Conservation (phyloP, 352 stramenopile genomes). For the Phytophthora europaea region DNA sequence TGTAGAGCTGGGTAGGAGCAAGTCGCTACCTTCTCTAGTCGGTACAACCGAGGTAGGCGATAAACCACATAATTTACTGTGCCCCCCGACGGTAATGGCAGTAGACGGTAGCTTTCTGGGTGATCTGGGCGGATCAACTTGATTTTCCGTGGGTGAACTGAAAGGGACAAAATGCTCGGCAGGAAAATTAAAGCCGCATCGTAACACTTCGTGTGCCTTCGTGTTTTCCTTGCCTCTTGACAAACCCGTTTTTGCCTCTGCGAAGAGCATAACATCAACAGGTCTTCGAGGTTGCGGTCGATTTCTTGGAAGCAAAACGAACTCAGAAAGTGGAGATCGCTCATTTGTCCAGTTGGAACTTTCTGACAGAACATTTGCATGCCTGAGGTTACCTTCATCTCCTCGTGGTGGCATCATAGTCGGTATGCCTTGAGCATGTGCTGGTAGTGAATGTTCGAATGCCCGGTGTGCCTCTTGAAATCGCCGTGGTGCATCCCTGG, state of each 20-base stretch:
- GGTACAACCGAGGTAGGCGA: background rate
- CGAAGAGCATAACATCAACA: constrained; percentile 39
- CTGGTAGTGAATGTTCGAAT: constrained; percentile 1
- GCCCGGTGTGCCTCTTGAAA: constrained; percentile 14
- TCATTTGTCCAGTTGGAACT: constrained; percentile 18
- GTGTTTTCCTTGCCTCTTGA: constrained; percentile 1
- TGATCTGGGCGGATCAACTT: background rate
- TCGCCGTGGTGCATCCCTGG: constrained; percentile 6
- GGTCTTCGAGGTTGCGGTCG: constrained; percentile 49
- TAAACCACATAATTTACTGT: background rate
- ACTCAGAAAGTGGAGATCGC: constrained; percentile 37
- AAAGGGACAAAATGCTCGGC: constrained; percentile 23
- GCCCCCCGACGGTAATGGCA: background rate
- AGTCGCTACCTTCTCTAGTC: background rate
- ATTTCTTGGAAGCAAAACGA: constrained; percentile 48
- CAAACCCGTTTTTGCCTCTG: constrained; percentile 2
- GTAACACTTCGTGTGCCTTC: constrained; percentile 17
- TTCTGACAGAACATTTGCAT: background rate
- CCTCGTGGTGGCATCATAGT: background rate
- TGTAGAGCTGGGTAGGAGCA: constrained; percentile 14
- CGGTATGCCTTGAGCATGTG: background rate
- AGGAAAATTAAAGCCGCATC: constrained; percentile 46
- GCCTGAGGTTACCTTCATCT: background rate
- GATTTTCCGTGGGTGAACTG: background rate
- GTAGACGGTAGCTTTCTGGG: background rate